Evolutionary conservation across 108 stramenopile species (phyloP).

Genomic region (Bacterosira constricta): DNA sequence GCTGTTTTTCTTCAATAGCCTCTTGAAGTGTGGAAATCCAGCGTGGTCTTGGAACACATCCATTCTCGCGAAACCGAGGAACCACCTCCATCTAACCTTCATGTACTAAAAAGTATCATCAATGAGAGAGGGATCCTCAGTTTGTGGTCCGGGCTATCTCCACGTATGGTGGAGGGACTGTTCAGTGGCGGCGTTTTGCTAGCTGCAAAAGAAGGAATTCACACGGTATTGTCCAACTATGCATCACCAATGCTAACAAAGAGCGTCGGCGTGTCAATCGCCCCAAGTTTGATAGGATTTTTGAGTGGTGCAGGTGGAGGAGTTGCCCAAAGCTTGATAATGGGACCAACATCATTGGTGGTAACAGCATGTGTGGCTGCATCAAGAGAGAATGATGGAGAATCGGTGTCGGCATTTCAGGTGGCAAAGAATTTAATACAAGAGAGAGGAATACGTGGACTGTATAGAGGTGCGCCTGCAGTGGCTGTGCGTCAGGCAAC

Average conservation of each 20-base stretch:
- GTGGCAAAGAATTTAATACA: constrained; percentile 10
- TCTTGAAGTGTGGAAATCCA: constrained; percentile 40
- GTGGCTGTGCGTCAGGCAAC: constrained; percentile 35
- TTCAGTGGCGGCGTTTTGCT: constrained; percentile 31
- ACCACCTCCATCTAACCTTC: constrained; percentile 6
- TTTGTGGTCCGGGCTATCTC: constrained; percentile 28
- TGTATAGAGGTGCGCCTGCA: constrained; percentile 35
- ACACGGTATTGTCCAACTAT: constrained; percentile 21
- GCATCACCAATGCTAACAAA: constrained; percentile 25
- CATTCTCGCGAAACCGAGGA: background rate
- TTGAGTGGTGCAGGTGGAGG: constrained; percentile 37
- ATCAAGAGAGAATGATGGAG: constrained; percentile 1
- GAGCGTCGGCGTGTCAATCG: constrained; percentile 7
- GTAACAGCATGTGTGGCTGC: constrained; percentile 37
- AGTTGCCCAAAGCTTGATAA: constrained; percentile 25
- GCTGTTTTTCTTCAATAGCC: constrained; percentile 7
- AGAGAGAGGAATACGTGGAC: constrained; percentile 19
- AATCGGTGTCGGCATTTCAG: constrained; percentile 16
- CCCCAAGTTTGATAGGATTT: constrained; percentile 24
- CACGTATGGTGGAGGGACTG: constrained; percentile 37
- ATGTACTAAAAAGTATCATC: constrained; percentile 16
- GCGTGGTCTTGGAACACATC: constrained; percentile 31
- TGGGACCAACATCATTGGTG: constrained; percentile 34
- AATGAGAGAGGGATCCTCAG: constrained; percentile 10
- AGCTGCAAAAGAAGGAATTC: constrained; percentile 28